Conservation (phyloP, 73 alveolate species). For the Paramecium bursaria region DNA sequence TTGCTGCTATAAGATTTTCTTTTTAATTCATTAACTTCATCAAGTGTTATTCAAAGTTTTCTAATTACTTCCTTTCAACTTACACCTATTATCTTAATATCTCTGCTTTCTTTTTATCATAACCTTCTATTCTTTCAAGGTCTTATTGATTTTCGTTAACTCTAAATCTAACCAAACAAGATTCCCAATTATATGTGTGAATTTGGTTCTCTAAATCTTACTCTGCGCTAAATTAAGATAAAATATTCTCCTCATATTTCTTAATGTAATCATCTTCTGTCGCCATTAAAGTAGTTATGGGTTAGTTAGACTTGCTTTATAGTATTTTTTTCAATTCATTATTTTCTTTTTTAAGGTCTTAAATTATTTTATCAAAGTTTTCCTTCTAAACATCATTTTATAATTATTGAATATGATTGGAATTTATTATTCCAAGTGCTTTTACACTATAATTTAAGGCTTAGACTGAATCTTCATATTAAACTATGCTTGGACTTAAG, state of each 20-base stretch:
- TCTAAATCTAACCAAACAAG: background rate
- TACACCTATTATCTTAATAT: background rate
- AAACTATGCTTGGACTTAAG: conserved; percentile 76
- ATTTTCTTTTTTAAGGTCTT: conserved; percentile 22
- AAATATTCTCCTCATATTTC: conserved; percentile 5
- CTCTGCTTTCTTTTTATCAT: conserved; percentile 42
- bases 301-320: background rate
- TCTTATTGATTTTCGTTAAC: conserved; percentile 24
- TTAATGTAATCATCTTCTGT: conserved; percentile 10
- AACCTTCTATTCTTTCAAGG: conserved; percentile 24
- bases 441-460: conserved; percentile 84
- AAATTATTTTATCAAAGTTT: background rate
- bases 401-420: background rate
- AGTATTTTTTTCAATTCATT: conserved; percentile 24
- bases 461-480: conserved; percentile 81
- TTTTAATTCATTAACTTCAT: background rate
- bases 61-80: background rate
- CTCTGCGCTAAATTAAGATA: conserved; percentile 18
- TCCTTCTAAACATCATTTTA: background rate
- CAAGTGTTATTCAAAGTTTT: background rate
- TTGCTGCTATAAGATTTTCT: background rate
- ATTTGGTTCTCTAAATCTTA: background rate
- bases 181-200: conserved; percentile 25
- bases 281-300: background rate
- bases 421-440: conserved; percentile 60